Conservation (phyloP, 1,284 basidiomycete species). For the Ceratobasidium sp. region DNA sequence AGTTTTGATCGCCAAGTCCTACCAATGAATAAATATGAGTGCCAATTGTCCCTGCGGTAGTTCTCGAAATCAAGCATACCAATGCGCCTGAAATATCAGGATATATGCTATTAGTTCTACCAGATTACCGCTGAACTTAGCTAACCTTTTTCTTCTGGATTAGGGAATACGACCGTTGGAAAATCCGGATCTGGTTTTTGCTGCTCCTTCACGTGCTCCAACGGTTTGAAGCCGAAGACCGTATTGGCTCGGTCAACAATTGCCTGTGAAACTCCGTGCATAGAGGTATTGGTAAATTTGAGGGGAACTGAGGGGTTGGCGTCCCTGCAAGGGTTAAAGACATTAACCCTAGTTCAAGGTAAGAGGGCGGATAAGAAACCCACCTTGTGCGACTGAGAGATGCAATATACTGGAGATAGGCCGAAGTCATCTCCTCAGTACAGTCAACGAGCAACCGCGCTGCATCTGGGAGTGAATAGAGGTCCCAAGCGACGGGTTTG, state of each 20-base stretch:
- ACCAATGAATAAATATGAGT: too few relatives aligned
- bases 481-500: slow-evolving; percentile 66
- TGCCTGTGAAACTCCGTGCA: slow-evolving; percentile 86
- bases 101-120: background rate
- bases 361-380: background rate
- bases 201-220: slow-evolving; percentile 73
- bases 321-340: background rate
- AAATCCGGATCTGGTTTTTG: slow-evolving; percentile 83
- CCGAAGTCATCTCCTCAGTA: slow-evolving; percentile 70
- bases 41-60: too few relatives aligned
- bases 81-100: slow-evolving; percentile 64
- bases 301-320: slow-evolving; percentile 51
- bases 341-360: too few relatives aligned
- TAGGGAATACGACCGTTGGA: slow-evolving; percentile 84
- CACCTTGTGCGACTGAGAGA: slow-evolving; percentile 64
- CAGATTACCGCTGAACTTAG: slow-evolving; percentile 5
- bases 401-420: slow-evolving; percentile 69
- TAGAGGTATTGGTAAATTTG: slow-evolving; percentile 84
- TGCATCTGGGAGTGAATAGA: slow-evolving; percentile 58
- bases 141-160: slow-evolving; percentile 87
- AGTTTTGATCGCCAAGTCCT: slow-evolving; percentile 78
- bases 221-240: slow-evolving; percentile 69
- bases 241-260: slow-evolving; percentile 72
- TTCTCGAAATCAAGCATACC: slow-evolving; percentile 62
- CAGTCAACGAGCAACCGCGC: slow-evolving; percentile 65